phyloP scores from a whole-genome alignment of 495 filamentous ascomycete genomes.

The Aspergillus asperescens region DNA sequence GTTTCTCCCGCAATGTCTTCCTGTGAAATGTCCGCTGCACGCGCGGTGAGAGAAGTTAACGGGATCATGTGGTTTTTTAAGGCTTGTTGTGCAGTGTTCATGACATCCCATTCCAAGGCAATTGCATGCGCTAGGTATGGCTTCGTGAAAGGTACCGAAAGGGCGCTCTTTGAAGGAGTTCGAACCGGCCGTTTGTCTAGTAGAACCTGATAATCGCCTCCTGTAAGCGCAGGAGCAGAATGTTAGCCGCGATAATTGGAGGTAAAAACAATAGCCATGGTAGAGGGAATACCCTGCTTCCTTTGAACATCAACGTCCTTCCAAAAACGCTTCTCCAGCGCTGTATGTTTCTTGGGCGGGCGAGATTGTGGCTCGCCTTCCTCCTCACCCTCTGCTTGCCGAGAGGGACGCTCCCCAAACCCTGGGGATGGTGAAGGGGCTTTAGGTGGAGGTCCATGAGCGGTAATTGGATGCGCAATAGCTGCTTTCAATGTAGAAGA shows the following conservation, averaged over 20 bases:
- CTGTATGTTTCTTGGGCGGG: constrained; percentile 33
- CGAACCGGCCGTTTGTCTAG: constrained; percentile 80
- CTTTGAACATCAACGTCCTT: constrained; percentile 64
- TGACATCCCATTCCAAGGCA: constrained; percentile 86
- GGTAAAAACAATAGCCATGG: neutral
- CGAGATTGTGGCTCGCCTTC: constrained; percentile 28
- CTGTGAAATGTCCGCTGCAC: constrained; percentile 70
- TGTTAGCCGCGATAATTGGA: neutral
- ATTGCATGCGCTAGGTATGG: constrained; percentile 79
- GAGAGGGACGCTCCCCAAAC: constrained; percentile 45
- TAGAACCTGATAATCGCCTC: constrained; percentile 60
- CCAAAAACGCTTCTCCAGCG: constrained; percentile 73
- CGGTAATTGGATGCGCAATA: constrained; percentile 62
- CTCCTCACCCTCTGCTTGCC: constrained; percentile 50
- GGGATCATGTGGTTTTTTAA: constrained; percentile 76
- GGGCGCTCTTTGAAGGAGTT: constrained; percentile 62
- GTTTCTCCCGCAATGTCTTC: constrained; percentile 52
- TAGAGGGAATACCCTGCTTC: constrained; percentile 45
- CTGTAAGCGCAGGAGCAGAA: constrained; percentile 24
- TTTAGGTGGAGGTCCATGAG: constrained; percentile 78
- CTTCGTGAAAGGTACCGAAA: constrained; percentile 69
- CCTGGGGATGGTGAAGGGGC: constrained; percentile 59
- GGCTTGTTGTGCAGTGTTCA: constrained; percentile 73
- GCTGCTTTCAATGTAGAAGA: constrained; percentile 47
- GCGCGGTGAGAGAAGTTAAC: constrained; percentile 75